Conservation (phyloP, 495 filamentous ascomycete species). For the Trichoderma virens region DNA sequence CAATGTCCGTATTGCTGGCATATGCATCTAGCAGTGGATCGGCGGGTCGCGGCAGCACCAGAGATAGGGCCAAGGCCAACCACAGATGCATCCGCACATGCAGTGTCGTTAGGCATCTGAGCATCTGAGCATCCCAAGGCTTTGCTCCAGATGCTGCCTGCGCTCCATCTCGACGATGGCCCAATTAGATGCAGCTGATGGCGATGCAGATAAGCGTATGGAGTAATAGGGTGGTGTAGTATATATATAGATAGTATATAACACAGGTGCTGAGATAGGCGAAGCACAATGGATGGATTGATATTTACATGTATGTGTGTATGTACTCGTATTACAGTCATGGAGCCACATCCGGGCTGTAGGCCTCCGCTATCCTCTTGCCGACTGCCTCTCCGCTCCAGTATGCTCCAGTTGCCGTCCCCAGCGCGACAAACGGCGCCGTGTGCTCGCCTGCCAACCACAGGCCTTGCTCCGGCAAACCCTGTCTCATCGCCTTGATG, state of each 20-base stretch:
- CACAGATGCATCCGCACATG: neutral
- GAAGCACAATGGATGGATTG: neutral
- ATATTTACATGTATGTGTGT: neutral
- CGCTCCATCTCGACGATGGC: no score
- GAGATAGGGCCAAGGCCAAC: neutral
- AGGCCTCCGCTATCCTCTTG: conserved; percentile 45
- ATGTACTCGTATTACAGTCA: neutral
- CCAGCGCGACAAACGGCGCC: conserved; percentile 78
- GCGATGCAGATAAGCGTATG: no score
- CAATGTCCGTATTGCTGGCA: neutral
- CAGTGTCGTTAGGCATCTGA: neutral
- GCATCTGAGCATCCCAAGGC: neutral
- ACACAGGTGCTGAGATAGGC: neutral
- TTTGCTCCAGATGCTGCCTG: neutral
- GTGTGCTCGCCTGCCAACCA: conserved; percentile 97
- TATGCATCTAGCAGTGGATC: conserved; percentile 1
- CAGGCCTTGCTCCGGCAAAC: conserved; percentile 58
- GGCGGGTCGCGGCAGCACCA: neutral
- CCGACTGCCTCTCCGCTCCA: conserved; percentile 84
- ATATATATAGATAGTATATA: no score
- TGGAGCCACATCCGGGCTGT: conserved; percentile 13
- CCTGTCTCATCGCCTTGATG: conserved; percentile 63
- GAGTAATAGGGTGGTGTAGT: no score
- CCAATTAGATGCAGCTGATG: neutral
- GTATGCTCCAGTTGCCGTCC: conserved; percentile 83